Evolutionary conservation across 225 moss, liverwort and hornwort species (phyloP).

Genomic region (Lunularia cruciata): DNA sequence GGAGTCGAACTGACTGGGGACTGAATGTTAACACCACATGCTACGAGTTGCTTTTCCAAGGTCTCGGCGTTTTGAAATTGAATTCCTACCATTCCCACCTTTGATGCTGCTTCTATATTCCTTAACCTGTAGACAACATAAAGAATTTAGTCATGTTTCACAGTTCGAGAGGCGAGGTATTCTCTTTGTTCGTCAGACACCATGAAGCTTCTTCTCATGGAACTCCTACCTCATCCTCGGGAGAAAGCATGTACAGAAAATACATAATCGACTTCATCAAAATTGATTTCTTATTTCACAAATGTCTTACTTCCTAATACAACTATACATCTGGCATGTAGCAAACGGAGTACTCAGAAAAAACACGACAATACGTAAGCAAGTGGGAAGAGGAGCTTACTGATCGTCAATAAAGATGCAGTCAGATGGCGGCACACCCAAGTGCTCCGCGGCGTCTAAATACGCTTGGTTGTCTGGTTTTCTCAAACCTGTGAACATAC

Average conservation of each 20-base stretch:
- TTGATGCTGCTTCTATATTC: constrained; percentile 82
- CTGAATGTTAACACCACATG: constrained; percentile 37
- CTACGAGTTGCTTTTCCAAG: constrained; percentile 75
- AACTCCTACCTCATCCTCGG: too few relatives aligned
- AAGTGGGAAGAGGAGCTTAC: constrained; percentile 28
- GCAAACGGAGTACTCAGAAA: too few relatives aligned
- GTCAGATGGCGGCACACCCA: constrained; percentile 70
- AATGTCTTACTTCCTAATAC: too few relatives aligned
- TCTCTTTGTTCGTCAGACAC: too few relatives aligned
- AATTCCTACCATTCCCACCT: constrained; percentile 79
- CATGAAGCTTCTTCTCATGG: too few relatives aligned
- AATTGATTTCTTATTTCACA: too few relatives aligned
- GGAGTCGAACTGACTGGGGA: neutral
- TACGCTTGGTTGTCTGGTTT: constrained; percentile 83
- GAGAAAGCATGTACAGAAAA: too few relatives aligned
- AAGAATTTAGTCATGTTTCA: neutral
- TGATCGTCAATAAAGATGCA: constrained; percentile 95
- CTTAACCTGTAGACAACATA: constrained; percentile 48
- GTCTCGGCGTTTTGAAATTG: constrained; percentile 60
- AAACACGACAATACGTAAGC: too few relatives aligned
- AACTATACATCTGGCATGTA: too few relatives aligned
- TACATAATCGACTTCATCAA: too few relatives aligned
- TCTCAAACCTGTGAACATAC: constrained; percentile 54
- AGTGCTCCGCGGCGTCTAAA: constrained; percentile 56
- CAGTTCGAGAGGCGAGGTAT: too few relatives aligned